phyloP scores from a whole-genome alignment of 2,329 filamentous ascomycete genomes.

The Microdochium trichocladiopsis region DNA sequence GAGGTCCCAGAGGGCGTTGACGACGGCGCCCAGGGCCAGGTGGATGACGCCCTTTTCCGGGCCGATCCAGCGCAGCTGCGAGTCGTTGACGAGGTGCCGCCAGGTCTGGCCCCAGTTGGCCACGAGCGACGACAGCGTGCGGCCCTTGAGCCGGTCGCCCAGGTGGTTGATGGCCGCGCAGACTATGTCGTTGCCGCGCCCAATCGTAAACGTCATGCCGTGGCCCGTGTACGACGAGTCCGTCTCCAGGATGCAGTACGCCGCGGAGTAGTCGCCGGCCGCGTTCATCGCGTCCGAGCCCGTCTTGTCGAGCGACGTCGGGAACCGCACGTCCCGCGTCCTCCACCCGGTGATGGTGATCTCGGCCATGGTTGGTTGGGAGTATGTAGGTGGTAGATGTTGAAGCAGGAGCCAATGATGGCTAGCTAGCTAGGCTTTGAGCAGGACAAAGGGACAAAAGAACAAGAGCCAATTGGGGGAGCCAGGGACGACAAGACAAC shows the following conservation, averaged over 20 bases:
- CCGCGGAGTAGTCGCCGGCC: conserved; percentile 84
- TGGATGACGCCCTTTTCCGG: conserved; percentile 94
- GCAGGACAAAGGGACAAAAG: too few species aligned
- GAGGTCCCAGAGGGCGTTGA: conserved; percentile 93
- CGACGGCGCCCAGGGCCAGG: conserved; percentile 79
- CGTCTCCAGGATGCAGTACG: conserved; percentile 88
- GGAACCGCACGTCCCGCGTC: conserved; percentile 70
- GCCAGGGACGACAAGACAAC: too few species aligned
- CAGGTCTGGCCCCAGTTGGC: conserved; percentile 81
- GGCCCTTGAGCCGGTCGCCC: conserved; percentile 67
- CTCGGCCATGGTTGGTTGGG: conserved; percentile 33
- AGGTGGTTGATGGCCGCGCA: conserved; percentile 77
- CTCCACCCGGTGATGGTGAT: conserved; percentile 67
- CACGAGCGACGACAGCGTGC: conserved; percentile 70
- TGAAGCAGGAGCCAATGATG: background rate
- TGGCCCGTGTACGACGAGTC: conserved; percentile 66
- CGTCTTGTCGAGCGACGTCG: conserved; percentile 94
- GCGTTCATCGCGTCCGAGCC: conserved; percentile 96
- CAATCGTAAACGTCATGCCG: conserved; percentile 83
- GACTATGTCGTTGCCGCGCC: conserved; percentile 87
- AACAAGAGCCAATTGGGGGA: too few species aligned
- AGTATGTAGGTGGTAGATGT: too few species aligned
- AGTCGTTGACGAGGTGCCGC: conserved; percentile 87
- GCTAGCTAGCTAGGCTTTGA: too few species aligned
- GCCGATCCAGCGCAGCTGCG: conserved; percentile 87